A percentile compares a stretch with the other conserved stretches of the same genome.
These are phyloP conservation scores for Candida quercuum DNA, from an alignment of 805 yeast species.

Conservation along the genomic window DNA sequence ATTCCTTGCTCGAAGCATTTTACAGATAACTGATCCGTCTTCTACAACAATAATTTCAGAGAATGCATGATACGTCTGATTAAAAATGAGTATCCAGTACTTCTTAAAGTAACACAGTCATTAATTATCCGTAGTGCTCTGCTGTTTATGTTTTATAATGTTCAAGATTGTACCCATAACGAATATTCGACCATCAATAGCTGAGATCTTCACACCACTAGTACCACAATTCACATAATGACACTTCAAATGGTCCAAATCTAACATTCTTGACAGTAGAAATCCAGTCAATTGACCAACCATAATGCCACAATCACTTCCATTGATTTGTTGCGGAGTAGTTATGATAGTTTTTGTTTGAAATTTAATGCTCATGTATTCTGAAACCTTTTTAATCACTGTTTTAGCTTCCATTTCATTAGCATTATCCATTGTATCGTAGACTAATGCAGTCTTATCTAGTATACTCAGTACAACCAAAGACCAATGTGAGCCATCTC, in stretches of 20 bases:
- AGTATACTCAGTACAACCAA: slow-evolving; percentile 46
- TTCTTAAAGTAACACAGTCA: neutral
- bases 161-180: slow-evolving; percentile 31
- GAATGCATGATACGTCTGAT: no score
- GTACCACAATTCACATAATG: slow-evolving; percentile 34
- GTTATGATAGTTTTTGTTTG: slow-evolving; percentile 14
- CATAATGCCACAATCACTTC: slow-evolving; percentile 58
- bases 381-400: slow-evolving; percentile 19
- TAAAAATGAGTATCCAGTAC: no score
- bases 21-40: no score
- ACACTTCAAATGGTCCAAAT: slow-evolving; percentile 20
- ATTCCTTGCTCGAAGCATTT: no score
- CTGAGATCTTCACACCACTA: slow-evolving; percentile 36
- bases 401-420: slow-evolving; percentile 19
- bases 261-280: slow-evolving; percentile 28
- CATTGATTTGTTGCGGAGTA: slow-evolving; percentile 58
- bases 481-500: slow-evolving; percentile 78
- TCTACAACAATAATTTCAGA: no score
- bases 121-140: neutral
- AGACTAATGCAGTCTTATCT: slow-evolving; percentile 44
- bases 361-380: slow-evolving; percentile 19
- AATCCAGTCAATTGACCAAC: slow-evolving; percentile 30
- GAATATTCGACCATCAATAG: slow-evolving; percentile 43
- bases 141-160: slow-evolving; percentile 19
- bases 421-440: slow-evolving; percentile 44